Evolutionary conservation across 2,329 filamentous ascomycete species (phyloP).

Genomic region (Fusarium phyllophilum): DNA sequence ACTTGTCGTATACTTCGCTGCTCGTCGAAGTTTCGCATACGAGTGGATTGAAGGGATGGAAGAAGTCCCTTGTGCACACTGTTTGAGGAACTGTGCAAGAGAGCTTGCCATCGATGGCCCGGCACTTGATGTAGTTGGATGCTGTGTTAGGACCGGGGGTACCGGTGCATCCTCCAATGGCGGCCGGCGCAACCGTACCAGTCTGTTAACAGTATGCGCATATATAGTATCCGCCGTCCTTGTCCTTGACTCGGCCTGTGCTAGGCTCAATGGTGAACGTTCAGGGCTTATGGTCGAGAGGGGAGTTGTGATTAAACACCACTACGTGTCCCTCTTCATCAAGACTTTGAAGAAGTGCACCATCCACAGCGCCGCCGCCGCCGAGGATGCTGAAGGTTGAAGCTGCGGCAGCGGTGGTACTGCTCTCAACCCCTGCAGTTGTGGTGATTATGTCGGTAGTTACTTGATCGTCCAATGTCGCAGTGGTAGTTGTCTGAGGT

Average conservation of each 20-base stretch:
- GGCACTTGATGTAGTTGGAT: not conserved
- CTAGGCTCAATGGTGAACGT: not conserved
- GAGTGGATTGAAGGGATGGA: not conserved
- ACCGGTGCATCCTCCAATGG: not conserved
- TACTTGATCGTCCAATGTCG: no score
- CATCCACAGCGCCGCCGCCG: not conserved
- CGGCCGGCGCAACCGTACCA: no score
- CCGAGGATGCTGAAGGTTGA: not conserved
- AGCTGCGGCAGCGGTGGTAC: no score
- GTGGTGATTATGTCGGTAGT: no score
- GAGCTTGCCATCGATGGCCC: not conserved
- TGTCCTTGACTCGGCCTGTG: not conserved
- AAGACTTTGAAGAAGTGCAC: not conserved
- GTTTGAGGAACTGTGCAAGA: not conserved
- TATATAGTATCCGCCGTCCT: no score
- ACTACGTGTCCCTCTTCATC: not conserved
- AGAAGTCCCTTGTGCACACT: not conserved
- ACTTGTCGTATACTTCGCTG: not conserved
- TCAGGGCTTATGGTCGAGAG: not conserved
- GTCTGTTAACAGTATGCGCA: no score
- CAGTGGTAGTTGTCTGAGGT: no score
- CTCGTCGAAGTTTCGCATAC: not conserved
- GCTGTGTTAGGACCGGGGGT: rapidly evolving
- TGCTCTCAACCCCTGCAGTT: no score
- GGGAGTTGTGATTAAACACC: not conserved